These are phyloP conservation scores for Salix purpurea DNA, from an alignment of 345 rosid genomes.

Conservation along the genomic window DNA sequence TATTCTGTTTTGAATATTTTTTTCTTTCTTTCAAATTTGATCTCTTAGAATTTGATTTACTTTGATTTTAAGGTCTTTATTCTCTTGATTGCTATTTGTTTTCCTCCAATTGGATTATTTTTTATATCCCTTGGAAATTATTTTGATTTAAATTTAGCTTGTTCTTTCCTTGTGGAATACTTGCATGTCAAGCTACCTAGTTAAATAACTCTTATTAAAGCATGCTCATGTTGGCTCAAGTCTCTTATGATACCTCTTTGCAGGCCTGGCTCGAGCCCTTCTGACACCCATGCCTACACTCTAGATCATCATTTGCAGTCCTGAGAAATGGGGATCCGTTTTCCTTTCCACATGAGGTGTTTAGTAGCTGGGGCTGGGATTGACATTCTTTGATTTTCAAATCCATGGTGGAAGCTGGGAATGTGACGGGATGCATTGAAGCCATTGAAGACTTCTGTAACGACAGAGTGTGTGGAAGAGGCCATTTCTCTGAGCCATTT, in stretches of 20 bases:
- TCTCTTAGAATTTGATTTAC: no score
- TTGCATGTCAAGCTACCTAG: background rate
- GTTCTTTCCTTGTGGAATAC: background rate
- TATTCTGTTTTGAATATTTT: no score
- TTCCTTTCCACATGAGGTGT: background rate
- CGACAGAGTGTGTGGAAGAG: background rate
- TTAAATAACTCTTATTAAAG: background rate
- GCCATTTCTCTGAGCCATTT: background rate
- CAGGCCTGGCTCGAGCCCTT: slow-evolving; percentile 93
- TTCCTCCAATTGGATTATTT: no score
- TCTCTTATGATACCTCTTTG: slow-evolving; percentile 13
- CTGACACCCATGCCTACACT: slow-evolving; percentile 69
- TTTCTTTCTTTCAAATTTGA: no score
- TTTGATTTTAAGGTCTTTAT: no score
- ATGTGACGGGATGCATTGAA: background rate
- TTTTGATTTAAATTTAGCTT: background rate
- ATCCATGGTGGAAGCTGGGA: background rate
- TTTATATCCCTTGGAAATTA: no score
- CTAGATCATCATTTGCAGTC: slow-evolving; percentile 76
- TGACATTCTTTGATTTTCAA: background rate
- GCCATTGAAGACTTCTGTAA: background rate
- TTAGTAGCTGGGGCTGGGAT: background rate
- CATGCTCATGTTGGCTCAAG: slow-evolving; percentile 1
- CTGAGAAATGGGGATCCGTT: slow-evolving; percentile 30
- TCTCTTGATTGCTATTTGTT: no score